Conservation (phyloP, 495 filamentous ascomycete genomes). For the Amphirosellinia nigrospora region DNA sequence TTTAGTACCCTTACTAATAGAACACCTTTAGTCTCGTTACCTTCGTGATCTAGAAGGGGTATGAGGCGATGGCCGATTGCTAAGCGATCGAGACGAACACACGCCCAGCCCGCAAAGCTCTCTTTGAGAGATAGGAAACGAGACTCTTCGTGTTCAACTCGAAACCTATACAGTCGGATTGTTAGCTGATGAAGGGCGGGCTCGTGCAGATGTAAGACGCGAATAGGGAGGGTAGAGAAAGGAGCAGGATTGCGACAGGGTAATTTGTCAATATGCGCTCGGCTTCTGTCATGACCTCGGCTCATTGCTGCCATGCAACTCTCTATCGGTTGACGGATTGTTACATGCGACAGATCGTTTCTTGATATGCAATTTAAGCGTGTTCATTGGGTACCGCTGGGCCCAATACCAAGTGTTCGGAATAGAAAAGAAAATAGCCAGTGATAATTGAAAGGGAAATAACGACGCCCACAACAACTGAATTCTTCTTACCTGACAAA, state of each 20-base stretch:
- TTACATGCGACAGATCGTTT: slow-evolving; percentile 33
- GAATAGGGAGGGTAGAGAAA: not conserved
- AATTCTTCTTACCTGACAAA: slow-evolving; percentile 53
- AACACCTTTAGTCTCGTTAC: slow-evolving; percentile 64
- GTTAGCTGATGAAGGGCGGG: slow-evolving; percentile 18
- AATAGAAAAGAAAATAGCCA: slow-evolving; percentile 29
- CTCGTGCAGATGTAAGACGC: not conserved
- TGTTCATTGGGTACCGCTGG: not conserved
- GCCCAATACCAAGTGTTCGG: slow-evolving; percentile 27
- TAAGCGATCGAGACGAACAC: slow-evolving; percentile 84
- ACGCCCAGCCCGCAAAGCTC: slow-evolving; percentile 80
- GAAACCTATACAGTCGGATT: slow-evolving; percentile 62
- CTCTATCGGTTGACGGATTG: slow-evolving; percentile 31
- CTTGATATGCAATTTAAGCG: not conserved
- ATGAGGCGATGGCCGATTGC: slow-evolving; percentile 78
- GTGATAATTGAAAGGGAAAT: slow-evolving; percentile 12
- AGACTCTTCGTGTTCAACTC: slow-evolving; percentile 74
- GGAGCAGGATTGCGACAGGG: not conserved
- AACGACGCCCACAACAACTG: slow-evolving; percentile 12
- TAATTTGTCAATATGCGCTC: not conserved
- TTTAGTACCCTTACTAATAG: slow-evolving; percentile 71
- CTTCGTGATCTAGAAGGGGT: slow-evolving; percentile 68
- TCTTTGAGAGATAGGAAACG: slow-evolving; percentile 52
- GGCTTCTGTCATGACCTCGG: slow-evolving; percentile 11
- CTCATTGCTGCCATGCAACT: slow-evolving; percentile 21